These are phyloP conservation scores for Carpinus viminea DNA, from an alignment of 306 rosid species.

Conservation along the genomic window DNA sequence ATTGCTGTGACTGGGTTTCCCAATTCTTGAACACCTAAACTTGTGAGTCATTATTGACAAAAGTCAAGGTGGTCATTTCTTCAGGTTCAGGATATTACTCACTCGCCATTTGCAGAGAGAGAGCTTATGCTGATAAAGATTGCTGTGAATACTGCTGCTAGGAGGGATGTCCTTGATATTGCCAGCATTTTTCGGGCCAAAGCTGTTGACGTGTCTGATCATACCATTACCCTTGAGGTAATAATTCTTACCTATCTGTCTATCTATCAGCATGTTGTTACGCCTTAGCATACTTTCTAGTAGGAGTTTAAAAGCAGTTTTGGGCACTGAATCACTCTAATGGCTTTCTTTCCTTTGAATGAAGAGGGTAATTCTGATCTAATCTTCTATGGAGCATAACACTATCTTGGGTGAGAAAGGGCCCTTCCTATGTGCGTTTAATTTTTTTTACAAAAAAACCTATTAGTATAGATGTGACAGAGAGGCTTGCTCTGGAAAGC, in stretches of 20 bases:
- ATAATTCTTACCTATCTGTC: conserved; percentile 2
- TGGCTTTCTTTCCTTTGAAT: background rate
- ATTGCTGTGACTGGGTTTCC: background rate
- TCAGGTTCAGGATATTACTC: conserved; percentile 52
- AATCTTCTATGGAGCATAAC: background rate
- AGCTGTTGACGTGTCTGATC: conserved; percentile 65
- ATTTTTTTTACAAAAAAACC: too few species aligned
- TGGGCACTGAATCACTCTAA: background rate
- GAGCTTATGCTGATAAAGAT: conserved; percentile 61
- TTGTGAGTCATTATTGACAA: conserved; percentile 14
- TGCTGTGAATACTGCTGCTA: conserved; percentile 51
- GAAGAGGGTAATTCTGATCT: background rate
- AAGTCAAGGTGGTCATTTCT: conserved; percentile 21
- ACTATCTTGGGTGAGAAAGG: background rate
- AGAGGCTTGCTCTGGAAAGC: background rate
- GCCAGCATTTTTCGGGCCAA: conserved; percentile 63
- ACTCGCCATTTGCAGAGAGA: conserved; percentile 57
- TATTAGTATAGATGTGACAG: background rate
- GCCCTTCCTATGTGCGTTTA: background rate
- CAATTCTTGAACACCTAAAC: background rate
- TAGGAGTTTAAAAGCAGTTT: background rate
- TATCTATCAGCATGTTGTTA: conserved; percentile 3
- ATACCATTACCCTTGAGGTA: conserved; percentile 61
- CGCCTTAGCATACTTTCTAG: background rate
- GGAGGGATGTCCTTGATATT: conserved; percentile 62